phyloP scores from a whole-genome alignment of 2,329 filamentous ascomycete species.

The Chaetomium strumarium region DNA sequence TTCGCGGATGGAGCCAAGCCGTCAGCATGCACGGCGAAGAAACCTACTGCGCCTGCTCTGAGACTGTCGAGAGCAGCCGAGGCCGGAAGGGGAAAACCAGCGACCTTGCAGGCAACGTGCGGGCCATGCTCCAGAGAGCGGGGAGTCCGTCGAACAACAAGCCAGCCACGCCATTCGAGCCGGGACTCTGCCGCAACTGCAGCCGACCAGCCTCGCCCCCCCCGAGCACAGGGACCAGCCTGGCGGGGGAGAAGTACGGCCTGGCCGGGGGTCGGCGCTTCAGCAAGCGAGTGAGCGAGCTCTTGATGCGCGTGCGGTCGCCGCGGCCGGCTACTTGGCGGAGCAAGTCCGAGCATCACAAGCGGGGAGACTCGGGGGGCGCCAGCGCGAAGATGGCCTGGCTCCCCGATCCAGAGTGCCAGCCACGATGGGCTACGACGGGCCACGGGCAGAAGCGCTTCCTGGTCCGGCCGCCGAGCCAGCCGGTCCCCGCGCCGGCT shows the following conservation, averaged over 20 bases:
- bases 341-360: slow-evolving; percentile 8
- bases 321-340: neutral
- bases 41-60: slow-evolving; percentile 26
- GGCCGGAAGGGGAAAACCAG: slow-evolving; percentile 10
- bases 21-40: slow-evolving; percentile 21
- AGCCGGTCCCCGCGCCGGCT: neutral
- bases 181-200: slow-evolving; percentile 20
- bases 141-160: slow-evolving; percentile 3
- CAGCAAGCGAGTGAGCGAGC: slow-evolving; percentile 15
- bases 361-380: slow-evolving; percentile 2
- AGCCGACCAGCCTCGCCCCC: slow-evolving; percentile 15
- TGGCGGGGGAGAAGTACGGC: slow-evolving; percentile 2
- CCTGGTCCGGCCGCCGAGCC: slow-evolving; percentile 3
- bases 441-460: slow-evolving; percentile 4
- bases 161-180: slow-evolving; percentile 6
- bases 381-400: slow-evolving; percentile 6
- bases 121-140: slow-evolving; percentile 13
- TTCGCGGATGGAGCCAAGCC: slow-evolving; percentile 25
- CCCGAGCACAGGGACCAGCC: neutral
- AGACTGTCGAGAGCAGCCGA: slow-evolving; percentile 9
- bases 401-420: slow-evolving; percentile 12
- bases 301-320: slow-evolving; percentile 16
- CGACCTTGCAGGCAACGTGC: slow-evolving; percentile 19
- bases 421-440: slow-evolving; percentile 15
- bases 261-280: slow-evolving; percentile 1